Evolutionary conservation across 345 rosid genomes (phyloP), one percentile per base, ranked within the genome.

Genomic region (Cardamine chenopodiifolia): DNA sequence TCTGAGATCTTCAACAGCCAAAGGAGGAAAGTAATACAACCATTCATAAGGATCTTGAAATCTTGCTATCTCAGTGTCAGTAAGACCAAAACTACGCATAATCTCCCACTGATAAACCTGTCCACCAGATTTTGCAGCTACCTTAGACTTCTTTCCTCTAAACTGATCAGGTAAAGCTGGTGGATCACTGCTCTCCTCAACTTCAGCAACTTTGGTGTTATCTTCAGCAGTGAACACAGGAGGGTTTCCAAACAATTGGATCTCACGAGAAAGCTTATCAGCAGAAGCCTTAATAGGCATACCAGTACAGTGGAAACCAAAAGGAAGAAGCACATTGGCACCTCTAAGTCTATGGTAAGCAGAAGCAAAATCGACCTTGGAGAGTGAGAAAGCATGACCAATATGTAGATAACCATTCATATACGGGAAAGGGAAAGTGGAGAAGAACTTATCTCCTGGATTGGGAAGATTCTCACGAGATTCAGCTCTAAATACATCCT

Each of bases 211-310:
- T 8, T 62, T 45, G 1, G 49, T 14, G 17, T 17, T 79, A 6
- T 73, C 74, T 62, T 80, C 79, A n/a, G 56, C 77, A 49, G 78
- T 29, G 50, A 95, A 95, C 4, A 81, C 75, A 0, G 97, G 97
- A 20, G 97, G 97, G 48, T 90, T 35, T 8, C 98, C 98, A 56
- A 82, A 95, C 76, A 62, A 74, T 49, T 86, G 49, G 15, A 90
- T 83, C 81, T 94, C 99, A 23, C 96, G 79, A 1, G 79, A 78
- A 66, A 94, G 96, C 65, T 94, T 94, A 83, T 90, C 98, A 4
- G 98, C 98, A 3, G 98, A 86, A 42, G 98, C 98, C 83, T 94
- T 91, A 47, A 94, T 94, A 2, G 97, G 98, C 97, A 94, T 94
- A 40, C 98, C 98, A 19, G 98, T 94, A 68, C 97, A 91, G 59